Evolutionary conservation across 805 yeast species (phyloP).

Genomic region (Metschnikowia dekortorum): DNA sequence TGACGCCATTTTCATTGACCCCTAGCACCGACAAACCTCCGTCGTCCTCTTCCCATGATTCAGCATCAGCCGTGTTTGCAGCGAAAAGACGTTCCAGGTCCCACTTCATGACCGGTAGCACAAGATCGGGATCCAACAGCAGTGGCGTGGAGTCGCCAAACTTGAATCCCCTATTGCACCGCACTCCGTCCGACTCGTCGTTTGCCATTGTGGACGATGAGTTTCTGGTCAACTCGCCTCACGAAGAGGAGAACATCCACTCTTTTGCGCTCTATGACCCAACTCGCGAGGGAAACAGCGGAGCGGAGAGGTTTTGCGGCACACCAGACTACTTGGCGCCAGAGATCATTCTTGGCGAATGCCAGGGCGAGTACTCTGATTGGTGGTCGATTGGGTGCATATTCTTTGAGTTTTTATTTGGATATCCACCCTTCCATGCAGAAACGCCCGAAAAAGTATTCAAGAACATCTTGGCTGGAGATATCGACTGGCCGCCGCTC

Average conservation of each 20-base stretch:
- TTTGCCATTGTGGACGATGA: conserved; percentile 50
- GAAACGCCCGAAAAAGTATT: conserved; percentile 76
- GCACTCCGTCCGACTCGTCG: conserved; percentile 54
- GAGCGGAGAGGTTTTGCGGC: conserved; percentile 74
- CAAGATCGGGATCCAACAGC: conserved; percentile 32
- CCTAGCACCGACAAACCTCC: conserved; percentile 20
- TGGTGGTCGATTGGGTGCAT: conserved; percentile 99
- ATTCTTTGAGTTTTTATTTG: conserved; percentile 84
- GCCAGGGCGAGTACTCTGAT: conserved; percentile 83
- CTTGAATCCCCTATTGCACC: conserved; percentile 42
- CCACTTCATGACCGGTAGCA: conserved; percentile 14
- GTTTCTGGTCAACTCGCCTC: conserved; percentile 27
- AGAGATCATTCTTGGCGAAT: conserved; percentile 81
- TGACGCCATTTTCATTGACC: conserved; percentile 42
- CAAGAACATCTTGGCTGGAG: conserved; percentile 67
- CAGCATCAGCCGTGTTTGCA: conserved; percentile 7
- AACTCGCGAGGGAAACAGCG: conserved; percentile 35
- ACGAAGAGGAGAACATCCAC: conserved; percentile 19
- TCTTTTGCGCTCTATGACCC: conserved; percentile 74
- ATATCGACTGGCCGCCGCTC: conserved; percentile 80
- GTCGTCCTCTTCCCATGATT: conserved; percentile 11
- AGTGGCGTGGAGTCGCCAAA: conserved; percentile 47
- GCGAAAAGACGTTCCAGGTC: conserved; percentile 16
- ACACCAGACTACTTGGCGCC: conserved; percentile 98
- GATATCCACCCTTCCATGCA: conserved; percentile 93